These are phyloP conservation scores for Sodiomyces alkalinus DNA, from an alignment of 2,329 filamentous ascomycete species.

Conservation along the genomic window DNA sequence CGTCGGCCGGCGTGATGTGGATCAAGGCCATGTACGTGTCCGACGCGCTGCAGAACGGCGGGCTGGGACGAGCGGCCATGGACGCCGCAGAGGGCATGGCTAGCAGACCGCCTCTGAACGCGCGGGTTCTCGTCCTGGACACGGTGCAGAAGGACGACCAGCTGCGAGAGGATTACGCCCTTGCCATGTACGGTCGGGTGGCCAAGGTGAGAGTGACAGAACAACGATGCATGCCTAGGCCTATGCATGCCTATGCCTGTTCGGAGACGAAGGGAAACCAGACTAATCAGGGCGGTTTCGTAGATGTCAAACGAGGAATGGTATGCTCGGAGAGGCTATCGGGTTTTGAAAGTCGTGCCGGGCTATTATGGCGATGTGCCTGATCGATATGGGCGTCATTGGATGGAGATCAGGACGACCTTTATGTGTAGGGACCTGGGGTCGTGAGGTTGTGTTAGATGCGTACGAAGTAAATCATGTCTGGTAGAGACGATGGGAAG, in stretches of 20 bases:
- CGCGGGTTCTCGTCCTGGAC: conserved; percentile 12
- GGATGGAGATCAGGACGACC: conserved; percentile 1
- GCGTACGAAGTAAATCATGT: not conserved
- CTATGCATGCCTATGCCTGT: too few relatives aligned
- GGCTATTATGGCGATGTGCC: conserved; percentile 6
- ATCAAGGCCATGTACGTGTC: conserved; percentile 16
- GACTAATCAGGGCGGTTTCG: not conserved
- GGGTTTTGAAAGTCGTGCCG: conserved; percentile 9
- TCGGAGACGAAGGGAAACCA: not conserved
- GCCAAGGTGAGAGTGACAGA: conserved; percentile 1
- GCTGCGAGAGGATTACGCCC: not conserved
- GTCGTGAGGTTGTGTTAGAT: not conserved
- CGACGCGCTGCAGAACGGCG: conserved; percentile 10
- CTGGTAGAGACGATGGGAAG: not conserved
- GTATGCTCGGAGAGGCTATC: conserved; percentile 14
- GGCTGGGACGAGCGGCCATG: conserved; percentile 15
- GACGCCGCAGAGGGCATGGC: conserved; percentile 14
- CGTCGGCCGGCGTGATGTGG: conserved; percentile 11
- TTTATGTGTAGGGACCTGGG: conserved; percentile 4
- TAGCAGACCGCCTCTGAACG: conserved; percentile 11
- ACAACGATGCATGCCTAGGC: too few relatives aligned
- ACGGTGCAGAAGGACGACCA: conserved; percentile 12
- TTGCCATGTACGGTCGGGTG: not conserved
- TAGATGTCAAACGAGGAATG: conserved; percentile 15
- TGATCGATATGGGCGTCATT: conserved; percentile 2